Percentiles rank a stretch among this genome's conserved stretches.
Conservation (phyloP, 1,284 basidiomycete species). For the Sutorius eximius region DNA sequence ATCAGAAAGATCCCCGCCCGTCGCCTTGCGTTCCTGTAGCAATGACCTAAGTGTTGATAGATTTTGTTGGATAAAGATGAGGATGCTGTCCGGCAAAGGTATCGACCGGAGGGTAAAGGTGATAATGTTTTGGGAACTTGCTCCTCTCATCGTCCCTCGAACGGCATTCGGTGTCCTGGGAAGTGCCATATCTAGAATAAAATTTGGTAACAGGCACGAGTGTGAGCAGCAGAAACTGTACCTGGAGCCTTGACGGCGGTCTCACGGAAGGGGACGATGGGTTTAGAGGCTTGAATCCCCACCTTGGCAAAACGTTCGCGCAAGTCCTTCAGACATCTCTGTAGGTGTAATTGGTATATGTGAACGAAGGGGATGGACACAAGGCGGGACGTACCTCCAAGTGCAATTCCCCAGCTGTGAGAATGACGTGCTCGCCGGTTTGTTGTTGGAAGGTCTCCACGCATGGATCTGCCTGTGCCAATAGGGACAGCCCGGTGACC, state of each 20-base stretch:
- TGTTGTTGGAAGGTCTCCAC: constrained; percentile 97
- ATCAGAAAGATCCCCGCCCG: constrained; percentile 30
- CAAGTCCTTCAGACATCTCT: constrained; percentile 95
- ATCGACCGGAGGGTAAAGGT: constrained; percentile 83
- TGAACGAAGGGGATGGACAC: background rate
- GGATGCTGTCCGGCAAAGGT: constrained; percentile 72
- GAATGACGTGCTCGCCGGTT: constrained; percentile 96
- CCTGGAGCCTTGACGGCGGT: constrained; percentile 83
- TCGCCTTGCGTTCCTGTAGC: constrained; percentile 46
- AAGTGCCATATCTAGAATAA: constrained; percentile 76
- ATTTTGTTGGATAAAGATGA: constrained; percentile 79
- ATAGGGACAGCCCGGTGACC: constrained; percentile 82
- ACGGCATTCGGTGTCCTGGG: constrained; percentile 73
- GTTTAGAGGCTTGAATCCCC: constrained; percentile 90
- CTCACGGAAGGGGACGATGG: constrained; percentile 97
- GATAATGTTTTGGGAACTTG: constrained; percentile 70
- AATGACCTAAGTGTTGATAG: constrained; percentile 55
- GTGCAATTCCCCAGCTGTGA: constrained; percentile 96
- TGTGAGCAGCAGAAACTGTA: constrained; percentile 30
- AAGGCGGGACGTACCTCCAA: constrained; percentile 66
- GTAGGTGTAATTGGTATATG: constrained; percentile 4
- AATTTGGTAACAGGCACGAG: constrained; percentile 16
- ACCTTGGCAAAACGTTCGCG: constrained; percentile 93
- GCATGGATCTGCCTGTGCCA: constrained; percentile 96
- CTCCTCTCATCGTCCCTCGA: constrained; percentile 78